Conservation (phyloP, 192 early-diverging fungal genomes). For the Pilaira anomala region DNA sequence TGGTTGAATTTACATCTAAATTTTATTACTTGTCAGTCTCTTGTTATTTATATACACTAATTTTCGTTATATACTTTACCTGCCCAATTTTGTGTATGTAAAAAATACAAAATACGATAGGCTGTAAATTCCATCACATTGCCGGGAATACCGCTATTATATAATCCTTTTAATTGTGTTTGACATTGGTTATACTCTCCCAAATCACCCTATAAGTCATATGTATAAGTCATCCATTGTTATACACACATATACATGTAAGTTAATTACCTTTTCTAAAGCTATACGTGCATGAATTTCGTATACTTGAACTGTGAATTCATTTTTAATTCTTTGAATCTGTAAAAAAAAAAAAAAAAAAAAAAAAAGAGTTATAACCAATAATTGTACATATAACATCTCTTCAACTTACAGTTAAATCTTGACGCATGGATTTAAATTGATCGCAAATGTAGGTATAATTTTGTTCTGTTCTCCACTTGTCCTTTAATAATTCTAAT, state of each 20-base stretch:
- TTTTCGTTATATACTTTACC: conserved; percentile 50
- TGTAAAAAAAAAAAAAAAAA: conserved; percentile 16
- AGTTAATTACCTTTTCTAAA: conserved; percentile 70
- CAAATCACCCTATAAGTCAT: conserved; percentile 67
- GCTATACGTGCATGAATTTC: conserved; percentile 95
- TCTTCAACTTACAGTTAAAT: conserved; percentile 70
- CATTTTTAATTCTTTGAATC: conserved; percentile 90
- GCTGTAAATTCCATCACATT: conserved; percentile 87
- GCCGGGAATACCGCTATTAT: conserved; percentile 67
- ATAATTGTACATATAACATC: neutral
- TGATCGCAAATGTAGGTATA: conserved; percentile 98
- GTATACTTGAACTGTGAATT: conserved; percentile 92
- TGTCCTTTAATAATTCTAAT: conserved; percentile 72
- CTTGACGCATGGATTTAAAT: conserved; percentile 93
- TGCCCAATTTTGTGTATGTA: conserved; percentile 83
- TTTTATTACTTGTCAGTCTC: neutral
- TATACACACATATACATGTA: neutral
- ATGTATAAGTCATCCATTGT: neutral
- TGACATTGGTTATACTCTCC: conserved; percentile 99
- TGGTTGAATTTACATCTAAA: conserved; percentile 76
- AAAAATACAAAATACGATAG: conserved; percentile 89
- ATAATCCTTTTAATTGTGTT: conserved; percentile 89
- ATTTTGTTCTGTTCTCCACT: conserved; percentile 83
- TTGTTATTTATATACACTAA: neutral
- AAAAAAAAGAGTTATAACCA: neutral